Conservation (phyloP, 495 filamentous ascomycete genomes). For the Elasticomyces elasticus region DNA sequence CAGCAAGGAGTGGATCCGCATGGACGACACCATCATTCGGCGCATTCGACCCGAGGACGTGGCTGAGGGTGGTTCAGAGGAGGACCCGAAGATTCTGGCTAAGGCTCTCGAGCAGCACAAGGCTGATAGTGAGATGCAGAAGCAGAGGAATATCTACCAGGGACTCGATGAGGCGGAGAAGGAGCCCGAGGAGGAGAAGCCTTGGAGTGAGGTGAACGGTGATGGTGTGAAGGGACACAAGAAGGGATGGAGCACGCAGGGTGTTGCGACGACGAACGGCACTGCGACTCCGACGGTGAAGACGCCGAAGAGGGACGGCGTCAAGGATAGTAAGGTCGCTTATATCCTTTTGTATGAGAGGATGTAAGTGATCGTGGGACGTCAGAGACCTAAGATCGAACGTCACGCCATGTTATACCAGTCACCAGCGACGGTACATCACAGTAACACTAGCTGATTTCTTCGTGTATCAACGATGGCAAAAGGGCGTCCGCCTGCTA, state of each 20-base stretch:
- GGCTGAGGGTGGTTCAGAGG: slow-evolving; percentile 72
- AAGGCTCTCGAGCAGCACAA: slow-evolving; percentile 57
- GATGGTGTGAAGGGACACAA: slow-evolving; percentile 30
- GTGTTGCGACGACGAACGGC: slow-evolving; percentile 49
- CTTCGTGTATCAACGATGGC: too few relatives aligned
- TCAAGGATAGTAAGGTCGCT: slow-evolving; percentile 90
- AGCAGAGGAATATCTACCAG: slow-evolving; percentile 44
- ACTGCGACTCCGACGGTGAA: slow-evolving; percentile 47
- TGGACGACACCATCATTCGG: slow-evolving; percentile 87
- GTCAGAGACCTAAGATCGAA: too few relatives aligned
- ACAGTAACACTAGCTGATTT: too few relatives aligned
- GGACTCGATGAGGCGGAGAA: slow-evolving; percentile 44
- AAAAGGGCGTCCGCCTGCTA: too few relatives aligned
- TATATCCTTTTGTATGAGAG: slow-evolving; percentile 93
- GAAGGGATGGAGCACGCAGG: slow-evolving; percentile 48
- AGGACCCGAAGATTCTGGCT: slow-evolving; percentile 60
- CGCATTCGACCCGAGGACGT: slow-evolving; percentile 84
- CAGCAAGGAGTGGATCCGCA: slow-evolving; percentile 83
- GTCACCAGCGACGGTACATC: too few relatives aligned
- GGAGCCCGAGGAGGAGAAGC: slow-evolving; percentile 49
- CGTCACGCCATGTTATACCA: too few relatives aligned
- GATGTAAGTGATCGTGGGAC: too few relatives aligned
- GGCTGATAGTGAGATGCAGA: slow-evolving; percentile 37
- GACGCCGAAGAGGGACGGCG: slow-evolving; percentile 53
- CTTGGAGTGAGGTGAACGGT: slow-evolving; percentile 79